A percentile compares a stretch with the other conserved stretches of the same genome.
These are phyloP conservation scores for Candolleomyces aberdarensis DNA, from an alignment of 768 basidiomycete species.

Conservation along the genomic window DNA sequence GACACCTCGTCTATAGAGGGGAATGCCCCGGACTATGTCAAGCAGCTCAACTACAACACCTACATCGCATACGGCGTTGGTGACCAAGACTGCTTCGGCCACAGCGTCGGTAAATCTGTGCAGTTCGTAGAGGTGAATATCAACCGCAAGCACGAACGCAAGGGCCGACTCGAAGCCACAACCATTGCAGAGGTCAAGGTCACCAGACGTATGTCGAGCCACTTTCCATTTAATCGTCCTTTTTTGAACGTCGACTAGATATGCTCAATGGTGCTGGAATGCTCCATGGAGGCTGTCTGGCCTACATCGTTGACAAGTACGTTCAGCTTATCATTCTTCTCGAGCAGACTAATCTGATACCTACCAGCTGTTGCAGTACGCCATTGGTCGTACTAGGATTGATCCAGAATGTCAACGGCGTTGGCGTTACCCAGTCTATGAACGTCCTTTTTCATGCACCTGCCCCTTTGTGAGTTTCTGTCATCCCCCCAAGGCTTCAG, in stretches of 20 bases:
- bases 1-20: constrained; percentile 58
- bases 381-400: constrained; percentile 67
- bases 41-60: constrained; percentile 66
- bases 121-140: constrained; percentile 59
- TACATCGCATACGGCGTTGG: constrained; percentile 72
- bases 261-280: constrained; percentile 77
- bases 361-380: constrained; percentile 56
- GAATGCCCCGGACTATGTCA: constrained; percentile 59
- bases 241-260: constrained; percentile 29
- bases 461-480: constrained; percentile 49
- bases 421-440: constrained; percentile 73
- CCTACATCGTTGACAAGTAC: constrained; percentile 73
- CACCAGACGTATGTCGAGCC: constrained; percentile 44
- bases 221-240: neutral
- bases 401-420: constrained; percentile 58
- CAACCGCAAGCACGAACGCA: constrained; percentile 41
- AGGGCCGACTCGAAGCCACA: constrained; percentile 55
- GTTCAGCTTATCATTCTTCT: constrained; percentile 12
- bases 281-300: constrained; percentile 73
- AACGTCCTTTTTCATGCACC: constrained; percentile 69
- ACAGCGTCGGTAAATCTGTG: constrained; percentile 56
- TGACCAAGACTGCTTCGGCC: constrained; percentile 56
- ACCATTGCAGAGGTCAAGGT: constrained; percentile 63
- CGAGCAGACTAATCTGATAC: neutral
- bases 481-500: neutral